These are phyloP conservation scores for Parastagonospora avenae DNA, from an alignment of 2,329 filamentous ascomycete species.

Conservation along the genomic window DNA sequence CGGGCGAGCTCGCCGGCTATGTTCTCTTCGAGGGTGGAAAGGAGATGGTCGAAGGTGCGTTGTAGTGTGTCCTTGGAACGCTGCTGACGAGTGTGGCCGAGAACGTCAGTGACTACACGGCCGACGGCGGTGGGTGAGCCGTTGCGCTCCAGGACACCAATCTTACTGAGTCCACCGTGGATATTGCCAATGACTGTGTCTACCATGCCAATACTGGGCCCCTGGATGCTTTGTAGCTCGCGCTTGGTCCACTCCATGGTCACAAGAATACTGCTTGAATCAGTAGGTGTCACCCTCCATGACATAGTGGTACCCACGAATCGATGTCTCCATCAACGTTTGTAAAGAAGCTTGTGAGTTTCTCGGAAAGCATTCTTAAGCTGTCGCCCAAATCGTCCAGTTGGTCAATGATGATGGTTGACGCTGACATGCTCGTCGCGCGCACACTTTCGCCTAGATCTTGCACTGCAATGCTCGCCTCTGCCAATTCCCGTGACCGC, in stretches of 20 bases:
- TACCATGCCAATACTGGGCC: conserved; percentile 59
- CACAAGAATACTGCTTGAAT: conserved; percentile 71
- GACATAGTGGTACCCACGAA: conserved; percentile 56
- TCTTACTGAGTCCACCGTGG: conserved; percentile 73
- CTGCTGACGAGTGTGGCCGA: conserved; percentile 81
- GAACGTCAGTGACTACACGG: conserved; percentile 69
- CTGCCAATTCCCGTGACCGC: conserved; percentile 86
- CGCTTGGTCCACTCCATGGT: conserved; percentile 96
- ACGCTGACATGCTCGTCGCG: conserved; percentile 87
- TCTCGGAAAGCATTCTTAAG: conserved; percentile 80
- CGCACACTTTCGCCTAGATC: conserved; percentile 91
- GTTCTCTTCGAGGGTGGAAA: conserved; percentile 84
- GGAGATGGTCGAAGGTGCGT: conserved; percentile 85
- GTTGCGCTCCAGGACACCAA: conserved; percentile 51
- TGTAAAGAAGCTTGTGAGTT: conserved; percentile 90
- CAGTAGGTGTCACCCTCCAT: conserved; percentile 5
- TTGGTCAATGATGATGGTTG: conserved; percentile 81
- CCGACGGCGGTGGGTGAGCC: conserved; percentile 70
- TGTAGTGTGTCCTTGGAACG: conserved; percentile 80
- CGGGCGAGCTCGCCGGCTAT: conserved; percentile 84
- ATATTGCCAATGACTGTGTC: conserved; percentile 82
- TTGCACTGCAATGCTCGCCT: conserved; percentile 92
- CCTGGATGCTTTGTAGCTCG: conserved; percentile 66
- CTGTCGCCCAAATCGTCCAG: conserved; percentile 86
- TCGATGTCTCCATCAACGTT: conserved; percentile 94